Evolutionary conservation across 2,329 filamentous ascomycete species (phyloP), one percentile per base, ranked within the genome.

Genomic region (Sphaerulina populicola): DNA sequence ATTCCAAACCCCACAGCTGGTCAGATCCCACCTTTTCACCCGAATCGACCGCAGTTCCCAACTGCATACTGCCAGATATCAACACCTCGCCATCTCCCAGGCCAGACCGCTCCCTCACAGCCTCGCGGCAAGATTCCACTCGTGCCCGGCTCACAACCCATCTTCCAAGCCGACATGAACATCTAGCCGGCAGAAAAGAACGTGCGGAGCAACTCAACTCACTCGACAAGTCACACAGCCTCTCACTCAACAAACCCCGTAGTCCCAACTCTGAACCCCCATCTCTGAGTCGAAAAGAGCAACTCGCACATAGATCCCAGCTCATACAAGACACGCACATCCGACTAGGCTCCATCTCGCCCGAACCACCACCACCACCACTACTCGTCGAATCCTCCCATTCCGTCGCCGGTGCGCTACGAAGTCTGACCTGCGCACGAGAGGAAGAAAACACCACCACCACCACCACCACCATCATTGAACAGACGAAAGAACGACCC

Each of bases 251-350:
- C 6, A 53, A 35, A 21, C 9, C 42, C 29, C 42, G 51, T 11
- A 42, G 51, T n/a, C 23, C 35, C 15, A 53, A 47, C 11, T 47
- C 51, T 12, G 47, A 53, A 14, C 49, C 18, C 18, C 18, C 51
- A 30, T 43, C 51, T 11, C 39, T 45, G 12, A 49, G 51, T 37
- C 51, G 51, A 4, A 49, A 49, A 33, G 47, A 53, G 15, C 47
- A 53, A 36, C 51, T 53, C 23, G 51, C 47, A 4, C 44, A 49
- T 31, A 39, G 51, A n/a, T 44, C 51, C 9, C 37, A 37, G 29
- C 47, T 43, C 8, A 53, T 53, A 11, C 47, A 53, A 47, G 47
- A 53, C 4, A 45, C 44, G 3, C 51, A 49, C 15, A 42, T 39
- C 21, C 23, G 47, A 7, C 41, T 49, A 11, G 47, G 42, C n/a